Evolutionary conservation across 106 monocot species (phyloP), one percentile per base, ranked within the genome.

Genomic region (Dendrobium huoshanense): DNA sequence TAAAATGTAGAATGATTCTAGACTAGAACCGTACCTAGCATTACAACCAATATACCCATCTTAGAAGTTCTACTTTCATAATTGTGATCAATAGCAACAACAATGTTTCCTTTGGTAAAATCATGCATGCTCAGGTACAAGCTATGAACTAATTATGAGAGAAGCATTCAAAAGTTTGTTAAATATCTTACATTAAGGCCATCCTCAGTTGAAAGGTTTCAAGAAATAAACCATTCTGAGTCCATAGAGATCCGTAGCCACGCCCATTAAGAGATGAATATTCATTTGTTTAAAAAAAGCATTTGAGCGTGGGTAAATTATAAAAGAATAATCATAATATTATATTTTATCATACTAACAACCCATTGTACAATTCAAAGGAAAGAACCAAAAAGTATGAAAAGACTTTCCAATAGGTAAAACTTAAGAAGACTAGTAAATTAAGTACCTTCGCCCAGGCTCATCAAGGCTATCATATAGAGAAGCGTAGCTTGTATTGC

Each of bases 401-500:
- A 65, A 68, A 40, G 25, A 11, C 6, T 11, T 2, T 61, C 1
- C 29, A 33, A 68, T 75, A 73, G 18, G 64, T 48, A n/a, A 20
- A 59, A 61, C 18, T 31, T 45, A 17, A 61, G 33, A 20, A 13
- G 29, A 20, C 6, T 18, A 37, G 77, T 55, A 0, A 49, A 17
- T 40, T 72, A 33, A 85, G 79, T 95, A 99, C 99, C 93, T 93
- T 83, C 95, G 77, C 3, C 90, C 99, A 83, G 95, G 80, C 85
- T 88, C 88, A 87, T 99, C 99, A 82, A 99, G 88, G 85, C 83
- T 93, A 83, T 89, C 85, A 81, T 93, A 99, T 7, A 82, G 75
- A 93, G 93, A 99, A 83, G 85, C 65, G 82, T 37, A 75, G 41
- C 75, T 75, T 81, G 84, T 76, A 82, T 90, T 83, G 79, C 81